Percentiles rank a stretch among this genome's conserved stretches.
Evolutionary conservation across 1,139 yeast genomes (phyloP).

Genomic region (Yamadazyma dendronema): DNA sequence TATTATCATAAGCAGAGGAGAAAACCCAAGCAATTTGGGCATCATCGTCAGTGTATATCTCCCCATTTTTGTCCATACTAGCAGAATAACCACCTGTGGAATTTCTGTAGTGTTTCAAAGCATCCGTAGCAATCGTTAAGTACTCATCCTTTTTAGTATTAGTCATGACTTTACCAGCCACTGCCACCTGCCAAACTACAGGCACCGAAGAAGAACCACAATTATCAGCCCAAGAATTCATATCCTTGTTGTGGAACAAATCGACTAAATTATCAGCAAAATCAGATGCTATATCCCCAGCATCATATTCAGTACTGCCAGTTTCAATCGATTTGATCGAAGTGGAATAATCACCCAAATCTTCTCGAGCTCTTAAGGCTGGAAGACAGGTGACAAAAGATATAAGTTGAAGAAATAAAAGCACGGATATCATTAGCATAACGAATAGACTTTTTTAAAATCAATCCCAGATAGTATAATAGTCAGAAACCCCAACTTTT

Average conservation of each 20-base stretch:
- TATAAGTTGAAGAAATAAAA: not conserved
- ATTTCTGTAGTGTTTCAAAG: conserved; percentile 21
- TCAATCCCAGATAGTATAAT: too few species aligned
- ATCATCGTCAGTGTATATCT: conserved; percentile 36
- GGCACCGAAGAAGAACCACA: conserved; percentile 16
- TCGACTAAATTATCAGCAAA: conserved; percentile 20
- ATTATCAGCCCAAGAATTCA: conserved; percentile 21
- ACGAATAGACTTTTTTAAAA: too few species aligned
- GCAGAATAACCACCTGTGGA: conserved; percentile 31
- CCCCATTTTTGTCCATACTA: conserved; percentile 26
- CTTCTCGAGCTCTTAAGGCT: conserved; percentile 1
- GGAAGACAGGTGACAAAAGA: not conserved
- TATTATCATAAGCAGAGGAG: conserved; percentile 22
- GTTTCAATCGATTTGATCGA: conserved; percentile 17
- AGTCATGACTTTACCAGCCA: conserved; percentile 24
- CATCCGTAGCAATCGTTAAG: conserved; percentile 13
- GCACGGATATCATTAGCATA: too few species aligned
- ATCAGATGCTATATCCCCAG: conserved; percentile 10
- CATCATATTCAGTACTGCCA: conserved; percentile 15
- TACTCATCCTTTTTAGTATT: conserved; percentile 14
- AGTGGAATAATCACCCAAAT: conserved; percentile 14
- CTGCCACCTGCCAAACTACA: conserved; percentile 28
- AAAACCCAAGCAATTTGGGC: conserved; percentile 36
- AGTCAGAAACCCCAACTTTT: too few species aligned
- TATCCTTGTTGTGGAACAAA: conserved; percentile 20